These are phyloP conservation scores for Canavalia ensiformis DNA, from an alignment of 306 rosid genomes.

Conservation along the genomic window DNA sequence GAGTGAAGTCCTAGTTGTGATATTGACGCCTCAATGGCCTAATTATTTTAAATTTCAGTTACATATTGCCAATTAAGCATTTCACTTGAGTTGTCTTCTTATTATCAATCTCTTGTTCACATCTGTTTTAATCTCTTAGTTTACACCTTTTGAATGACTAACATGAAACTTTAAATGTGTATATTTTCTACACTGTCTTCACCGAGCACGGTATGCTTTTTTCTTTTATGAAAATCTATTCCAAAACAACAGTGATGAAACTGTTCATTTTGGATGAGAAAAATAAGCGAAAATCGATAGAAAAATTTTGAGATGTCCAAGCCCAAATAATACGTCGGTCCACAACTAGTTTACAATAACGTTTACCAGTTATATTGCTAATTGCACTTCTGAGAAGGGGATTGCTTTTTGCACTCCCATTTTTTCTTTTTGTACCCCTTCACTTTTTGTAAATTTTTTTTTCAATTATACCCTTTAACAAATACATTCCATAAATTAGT, in stretches of 20 bases:
- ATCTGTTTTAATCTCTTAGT: neutral
- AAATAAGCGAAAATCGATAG: neutral
- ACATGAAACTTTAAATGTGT: neutral
- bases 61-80: neutral
- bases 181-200: neutral
- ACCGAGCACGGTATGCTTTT: neutral
- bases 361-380: neutral
- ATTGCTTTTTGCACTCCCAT: no score
- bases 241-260: neutral
- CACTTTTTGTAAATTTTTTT: no score
- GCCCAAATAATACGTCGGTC: no score
- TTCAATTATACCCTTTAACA: no score
- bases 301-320: neutral
- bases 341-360: no score
- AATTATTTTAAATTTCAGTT: neutral
- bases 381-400: constrained; percentile 23
- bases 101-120: neutral
- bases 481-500: no score
- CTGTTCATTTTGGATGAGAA: neutral
- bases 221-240: neutral
- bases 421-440: no score
- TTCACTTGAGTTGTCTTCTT: neutral
- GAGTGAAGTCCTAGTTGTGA: neutral
- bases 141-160: neutral
- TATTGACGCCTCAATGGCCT: neutral